Evolutionary conservation across 2,329 filamentous ascomycete species (phyloP), one percentile per base, ranked within the genome.

Genomic region (Apiospora rasikravindrae): DNA sequence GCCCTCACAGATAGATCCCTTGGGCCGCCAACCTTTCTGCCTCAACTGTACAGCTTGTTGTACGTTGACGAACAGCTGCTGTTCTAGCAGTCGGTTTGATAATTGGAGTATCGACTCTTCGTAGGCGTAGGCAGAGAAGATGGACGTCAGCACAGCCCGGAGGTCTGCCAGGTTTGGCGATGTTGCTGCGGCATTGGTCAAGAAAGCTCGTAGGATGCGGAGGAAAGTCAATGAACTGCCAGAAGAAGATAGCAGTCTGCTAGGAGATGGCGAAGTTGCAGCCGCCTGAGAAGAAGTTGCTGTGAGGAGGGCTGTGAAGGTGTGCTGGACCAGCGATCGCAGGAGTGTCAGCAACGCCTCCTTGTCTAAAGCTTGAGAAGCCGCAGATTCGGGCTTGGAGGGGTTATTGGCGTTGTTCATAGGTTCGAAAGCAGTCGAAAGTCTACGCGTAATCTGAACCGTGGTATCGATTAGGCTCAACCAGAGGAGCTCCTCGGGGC

Each of bases 121-220:
- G 80, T 98, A 98, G 0, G 95, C 92, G 80, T 99, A 99, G 0
- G 96, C 96, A 0, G 96, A 91, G 83, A 99, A 98, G 71, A 99
- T 96, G 16, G 95, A 96, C 0, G 90, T 87, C 1, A 99, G 88
- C 0, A 98, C 95, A 8, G 90, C 89, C 64, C 96, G 92, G 3
- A 99, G 88, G 79, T 98, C 95, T 1, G 94, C 92, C 1, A 99
- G 86, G 16, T 93, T 97, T 0, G 96, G 95, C 0, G 95, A 97
- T 24, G 92, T 91, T 33, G 90, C 88, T 0, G 94, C 93, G 0
- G 95, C 96, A 66, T 94, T 91, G 0, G 93, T 91, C 42, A 99
- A 89, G 81, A 99, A 99, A 7, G 94, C 93, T 68, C 95, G 91
- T 19, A 99, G 87, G 75, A 99, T 94, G 71, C 93, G 93, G 14